Percentiles rank a stretch among this genome's conserved stretches.
Conservation (phyloP, 225 moss, liverwort and hornwort genomes). For the Bryum argenteum region DNA sequence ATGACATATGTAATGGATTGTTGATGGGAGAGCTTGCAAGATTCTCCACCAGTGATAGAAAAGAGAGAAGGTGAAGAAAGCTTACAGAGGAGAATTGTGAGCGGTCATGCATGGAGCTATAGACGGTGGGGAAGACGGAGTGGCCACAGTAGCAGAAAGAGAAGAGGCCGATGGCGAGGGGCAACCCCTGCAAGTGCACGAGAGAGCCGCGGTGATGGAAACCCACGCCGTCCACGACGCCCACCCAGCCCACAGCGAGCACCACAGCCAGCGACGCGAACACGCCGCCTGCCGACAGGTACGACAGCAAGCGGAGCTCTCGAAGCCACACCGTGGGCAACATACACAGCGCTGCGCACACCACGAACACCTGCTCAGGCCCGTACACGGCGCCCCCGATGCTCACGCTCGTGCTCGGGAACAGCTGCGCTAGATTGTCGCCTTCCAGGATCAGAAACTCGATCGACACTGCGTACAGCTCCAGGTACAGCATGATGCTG, state of each 20-base stretch:
- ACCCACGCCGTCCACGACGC: conserved; percentile 76
- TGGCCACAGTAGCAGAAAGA: conserved; percentile 97
- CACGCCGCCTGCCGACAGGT: conserved; percentile 90
- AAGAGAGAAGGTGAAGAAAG: background rate
- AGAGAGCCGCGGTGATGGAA: conserved; percentile 67
- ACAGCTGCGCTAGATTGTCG: conserved; percentile 80
- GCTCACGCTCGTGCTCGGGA: conserved; percentile 46
- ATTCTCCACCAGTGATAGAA: too few relatives aligned
- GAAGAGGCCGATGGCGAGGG: conserved; percentile 86
- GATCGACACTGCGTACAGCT: conserved; percentile 81
- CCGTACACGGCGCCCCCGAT: conserved; percentile 30
- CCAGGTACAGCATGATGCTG: conserved; percentile 70
- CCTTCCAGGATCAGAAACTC: conserved; percentile 94
- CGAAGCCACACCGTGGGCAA: conserved; percentile 82
- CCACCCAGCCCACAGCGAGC: conserved; percentile 68
- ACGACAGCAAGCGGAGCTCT: conserved; percentile 76
- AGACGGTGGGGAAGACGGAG: conserved; percentile 92
- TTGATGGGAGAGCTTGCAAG: too few relatives aligned
- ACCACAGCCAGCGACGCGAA: conserved; percentile 64
- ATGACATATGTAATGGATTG: too few relatives aligned
- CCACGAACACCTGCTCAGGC: conserved; percentile 53
- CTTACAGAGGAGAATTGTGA: conserved; percentile 74
- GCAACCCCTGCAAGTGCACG: conserved; percentile 68
- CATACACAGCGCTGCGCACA: conserved; percentile 68
- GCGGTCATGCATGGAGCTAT: conserved; percentile 74